Base-by-base conservation (phyloP, 129 eudicot genomes). In the Kitagawia praeruptora region DNA sequence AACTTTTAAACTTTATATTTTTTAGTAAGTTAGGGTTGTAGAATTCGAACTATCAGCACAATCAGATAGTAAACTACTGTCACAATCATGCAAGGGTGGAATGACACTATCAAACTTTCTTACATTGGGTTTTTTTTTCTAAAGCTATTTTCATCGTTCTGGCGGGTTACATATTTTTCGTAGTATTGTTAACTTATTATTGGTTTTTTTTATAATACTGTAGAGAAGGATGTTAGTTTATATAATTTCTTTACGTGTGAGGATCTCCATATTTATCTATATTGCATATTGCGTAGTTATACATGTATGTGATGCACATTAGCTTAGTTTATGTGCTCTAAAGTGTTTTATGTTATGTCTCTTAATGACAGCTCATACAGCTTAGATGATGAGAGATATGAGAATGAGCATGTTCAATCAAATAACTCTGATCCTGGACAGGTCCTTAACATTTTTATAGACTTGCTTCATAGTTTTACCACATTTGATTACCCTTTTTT, bases 321-420 rank as follows among this genome's bases (percentile, higher is more conserved):
- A 25, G 18, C 46, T 51, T 53, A 27, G 66, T 77, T 49, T 76
- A 51, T 38, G 25, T 76, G 47, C n/a, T 75, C 31, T 76, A 18
- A 39, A 76, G 37, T 5, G 41, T 31, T 15, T 28, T 31, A 67
- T 77, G 23, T 12, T 77, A 38, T 41, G 27, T 34, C 51, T 76
- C 47, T 34, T 39, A 8, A 39, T 56, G 76, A 75, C 89, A 94
- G 98, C 85, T 91, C 97, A 16, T 94, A 90, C 86, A 75, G 77
- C 77, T 85, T 94, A 79, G 89, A 88, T n/a, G 97, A 94, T 48
- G 89, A 85, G 78, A 90, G 85, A 79, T 94, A 79, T 78, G 96
- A 87, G 82, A 89, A 91, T 74, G 97, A 90, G 80, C 85, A 79
- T 75, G 80, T 85, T 82, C 96, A 88, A 45, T 87, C 88, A 74